A percentile compares a stretch with the other conserved stretches of the same genome.
Evolutionary conservation across 2,329 filamentous ascomycete species (phyloP).

Genomic region (Xylaria sp.): DNA sequence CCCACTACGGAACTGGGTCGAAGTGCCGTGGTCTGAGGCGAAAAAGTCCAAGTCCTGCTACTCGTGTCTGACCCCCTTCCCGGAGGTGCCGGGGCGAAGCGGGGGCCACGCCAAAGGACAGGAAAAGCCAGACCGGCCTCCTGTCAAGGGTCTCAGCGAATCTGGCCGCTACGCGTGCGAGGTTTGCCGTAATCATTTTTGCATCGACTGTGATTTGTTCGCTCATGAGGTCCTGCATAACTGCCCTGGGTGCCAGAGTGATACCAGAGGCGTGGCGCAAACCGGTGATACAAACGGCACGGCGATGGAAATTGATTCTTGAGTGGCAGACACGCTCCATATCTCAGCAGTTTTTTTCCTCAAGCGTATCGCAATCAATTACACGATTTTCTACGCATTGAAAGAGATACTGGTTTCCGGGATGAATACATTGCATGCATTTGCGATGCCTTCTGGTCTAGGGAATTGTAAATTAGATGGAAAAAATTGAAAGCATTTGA

Average conservation of each 20-base stretch:
- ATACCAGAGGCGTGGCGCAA: conserved; percentile 50
- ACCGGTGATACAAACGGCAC: conserved; percentile 48
- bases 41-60: conserved; percentile 73
- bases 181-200: conserved; percentile 90
- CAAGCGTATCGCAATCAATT: not conserved
- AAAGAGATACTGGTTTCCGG: not conserved
- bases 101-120: conserved; percentile 39
- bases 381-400: not conserved
- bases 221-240: conserved; percentile 95
- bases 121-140: conserved; percentile 34
- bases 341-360: not conserved
- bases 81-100: conserved; percentile 54
- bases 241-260: conserved; percentile 86
- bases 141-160: conserved; percentile 77
- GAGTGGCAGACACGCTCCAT: not conserved
- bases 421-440: not conserved
- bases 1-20: conserved; percentile 88
- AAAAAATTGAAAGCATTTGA: conserved; percentile 30
- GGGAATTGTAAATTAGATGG: conserved; percentile 17
- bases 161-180: conserved; percentile 89
- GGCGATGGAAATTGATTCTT: conserved; percentile 61
- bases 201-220: conserved; percentile 97
- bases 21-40: conserved; percentile 85
- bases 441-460: not conserved
- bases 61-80: conserved; percentile 81